Evolutionary conservation across 345 rosid genomes (phyloP), one percentile per base, ranked within the genome.

Genomic region (Lumnitzera racemosa): DNA sequence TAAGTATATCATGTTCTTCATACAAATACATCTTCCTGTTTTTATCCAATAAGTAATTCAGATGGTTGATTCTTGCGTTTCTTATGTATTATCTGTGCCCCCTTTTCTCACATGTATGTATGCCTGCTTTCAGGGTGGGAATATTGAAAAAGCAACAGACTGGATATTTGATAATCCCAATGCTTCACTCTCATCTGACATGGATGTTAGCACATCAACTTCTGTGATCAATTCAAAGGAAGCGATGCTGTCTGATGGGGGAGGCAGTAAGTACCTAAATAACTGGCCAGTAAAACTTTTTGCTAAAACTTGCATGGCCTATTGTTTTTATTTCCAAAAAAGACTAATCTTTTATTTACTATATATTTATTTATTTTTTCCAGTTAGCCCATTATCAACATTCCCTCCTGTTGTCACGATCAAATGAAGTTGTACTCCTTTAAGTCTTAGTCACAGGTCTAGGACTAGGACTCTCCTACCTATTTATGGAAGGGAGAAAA

Each of bases 101-200:
- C 14, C 13, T 20, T 14, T 15, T 60, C 0, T 10, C 15, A 14
- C 13, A 46, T 60, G 63, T 14, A 46, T 53, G 5, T 43, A 46
- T 20, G 46, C 15, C 57, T 49, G 43, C 68, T 46, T 53, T 51
- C 80, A 95, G 97, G 94, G 86, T 57, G 95, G 94, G 65, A 96
- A 95, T 63, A 79, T 95, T 58, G 99, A 80, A 78, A 90, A 79
- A 70, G 99, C 99, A 53, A 88, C 99, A 57, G 99, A 95, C 67
- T 95, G 99, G 99, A 88, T 95, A 82, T 95, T 95, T 74, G 88
- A 72, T 78, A 95, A 81, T 74, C 97, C 95, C 47, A 83, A 76
- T 75, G 83, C 91, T 68, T 75, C 85, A 64, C 73, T 63, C 67
- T 65, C 81, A 47, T 74, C 95, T 12, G 88, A 86, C 65, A 86